phyloP scores from a whole-genome alignment of 192 early-diverging fungal species.

The Entomortierella chlamydospora region DNA sequence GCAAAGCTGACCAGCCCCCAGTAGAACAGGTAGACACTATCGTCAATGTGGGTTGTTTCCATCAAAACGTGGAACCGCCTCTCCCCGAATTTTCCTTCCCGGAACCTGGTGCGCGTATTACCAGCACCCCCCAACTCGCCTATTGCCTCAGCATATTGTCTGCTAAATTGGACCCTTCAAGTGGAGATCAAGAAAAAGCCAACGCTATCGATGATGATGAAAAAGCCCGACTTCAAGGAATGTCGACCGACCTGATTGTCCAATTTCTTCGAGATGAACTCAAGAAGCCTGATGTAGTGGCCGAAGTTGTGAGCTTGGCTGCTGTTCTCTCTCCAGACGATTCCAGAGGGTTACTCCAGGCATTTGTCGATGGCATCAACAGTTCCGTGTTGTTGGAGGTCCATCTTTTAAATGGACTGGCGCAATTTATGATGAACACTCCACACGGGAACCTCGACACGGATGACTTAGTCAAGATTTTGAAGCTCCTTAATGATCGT shows the following conservation, averaged over 20 bases:
- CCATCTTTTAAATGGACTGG: neutral
- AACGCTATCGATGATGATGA: neutral
- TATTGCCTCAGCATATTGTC: neutral
- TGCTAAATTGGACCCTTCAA: neutral
- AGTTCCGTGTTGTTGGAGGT: neutral
- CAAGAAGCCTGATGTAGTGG: neutral
- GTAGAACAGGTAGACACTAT: too few species aligned
- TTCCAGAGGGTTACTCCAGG: neutral
- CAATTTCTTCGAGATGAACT: neutral
- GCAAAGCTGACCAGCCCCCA: too few species aligned
- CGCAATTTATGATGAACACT: neutral
- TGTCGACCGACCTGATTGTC: neutral
- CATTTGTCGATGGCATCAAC: neutral
- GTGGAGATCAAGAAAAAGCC: neutral
- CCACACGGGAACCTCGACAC: neutral
- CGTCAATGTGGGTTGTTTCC: too few species aligned
- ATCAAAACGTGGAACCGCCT: neutral
- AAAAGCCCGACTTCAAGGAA: neutral
- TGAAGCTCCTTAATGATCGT: neutral
- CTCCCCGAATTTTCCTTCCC: neutral
- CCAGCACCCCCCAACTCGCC: neutral
- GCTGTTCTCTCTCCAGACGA: neutral
- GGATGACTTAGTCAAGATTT: constrained; percentile 1
- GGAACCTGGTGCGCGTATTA: neutral
- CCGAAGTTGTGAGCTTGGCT: neutral